These are phyloP conservation scores for Parmelia sp. DNA, from an alignment of 495 filamentous ascomycete species.

Conservation along the genomic window DNA sequence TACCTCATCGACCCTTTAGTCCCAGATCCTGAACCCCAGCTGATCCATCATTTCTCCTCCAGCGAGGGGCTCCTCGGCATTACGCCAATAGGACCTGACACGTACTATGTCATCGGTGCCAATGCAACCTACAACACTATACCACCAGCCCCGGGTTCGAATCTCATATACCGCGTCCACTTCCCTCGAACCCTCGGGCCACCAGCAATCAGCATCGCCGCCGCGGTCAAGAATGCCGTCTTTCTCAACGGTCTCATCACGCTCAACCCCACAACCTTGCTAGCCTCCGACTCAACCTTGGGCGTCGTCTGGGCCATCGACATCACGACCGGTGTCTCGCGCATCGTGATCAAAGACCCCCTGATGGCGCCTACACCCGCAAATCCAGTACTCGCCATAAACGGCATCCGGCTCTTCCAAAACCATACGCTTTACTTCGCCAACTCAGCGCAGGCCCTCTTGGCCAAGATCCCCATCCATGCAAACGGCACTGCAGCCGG, in stretches of 20 bases:
- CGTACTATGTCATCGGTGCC: too few species aligned
- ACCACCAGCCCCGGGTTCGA: too few species aligned
- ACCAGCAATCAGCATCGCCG: too few species aligned
- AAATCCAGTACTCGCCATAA: slow-evolving; percentile 31
- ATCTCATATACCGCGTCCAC: too few species aligned
- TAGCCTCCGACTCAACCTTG: slow-evolving; percentile 24
- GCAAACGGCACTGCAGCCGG: slow-evolving; percentile 23
- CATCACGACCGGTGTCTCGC: slow-evolving; percentile 14
- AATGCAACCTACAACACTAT: too few species aligned
- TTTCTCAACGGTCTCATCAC: slow-evolving; percentile 15
- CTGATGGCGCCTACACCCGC: slow-evolving; percentile 28
- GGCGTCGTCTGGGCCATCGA: slow-evolving; percentile 32
- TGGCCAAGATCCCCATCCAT: slow-evolving; percentile 32
- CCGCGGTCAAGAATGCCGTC: too few species aligned
- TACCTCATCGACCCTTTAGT: too few species aligned
- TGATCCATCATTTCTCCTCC: too few species aligned
- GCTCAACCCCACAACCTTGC: background rate
- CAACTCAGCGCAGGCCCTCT: slow-evolving; percentile 31
- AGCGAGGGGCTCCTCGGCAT: too few species aligned
- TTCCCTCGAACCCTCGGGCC: too few species aligned
- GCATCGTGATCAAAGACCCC: slow-evolving; percentile 27
- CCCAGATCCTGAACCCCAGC: too few species aligned
- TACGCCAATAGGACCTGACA: too few species aligned
- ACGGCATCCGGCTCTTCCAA: slow-evolving; percentile 31
- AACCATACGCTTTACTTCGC: slow-evolving; percentile 34